Base-by-base conservation (phyloP, 1,284 basidiomycete genomes). In the Cutaneotrichosporon sp. region DNA sequence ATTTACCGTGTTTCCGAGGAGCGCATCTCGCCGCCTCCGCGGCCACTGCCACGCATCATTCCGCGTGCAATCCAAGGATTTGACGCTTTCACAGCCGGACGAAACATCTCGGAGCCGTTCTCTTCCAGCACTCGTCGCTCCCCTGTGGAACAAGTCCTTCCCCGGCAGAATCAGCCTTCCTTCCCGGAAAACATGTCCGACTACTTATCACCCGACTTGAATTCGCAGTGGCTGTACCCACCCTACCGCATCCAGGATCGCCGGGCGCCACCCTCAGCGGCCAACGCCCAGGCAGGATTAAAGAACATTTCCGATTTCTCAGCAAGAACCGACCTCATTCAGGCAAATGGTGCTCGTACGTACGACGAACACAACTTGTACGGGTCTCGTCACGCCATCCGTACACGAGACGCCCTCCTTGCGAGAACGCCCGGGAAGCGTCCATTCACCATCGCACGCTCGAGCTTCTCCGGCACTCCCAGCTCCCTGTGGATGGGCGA, bases 331-430 rank as follows among this genome's bases (percentile, higher is more conserved):
- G 77, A 84, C 59, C 70, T 82, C 9, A 71, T 78, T 14, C 84
- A 86, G 60, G 77, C 77, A 4, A 86, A 86, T 60, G 83, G 83
- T 3, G 72, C 84, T 10, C 65, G 80, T 9, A 82, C 84, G 65
- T 86, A 86, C 65, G 79, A 85, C 45, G 57, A 52, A 40, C 83
- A 85, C 67, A 86, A 84, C 66, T 65, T 86, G 42, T 86, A 81
- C 65, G 85, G 85, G 1, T 81, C 81, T 5, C 84, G 85, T 80
- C 86, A 86, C 84, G 83, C 83, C 8, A 76, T 76, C 8, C 78
- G 77, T 9, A 86, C 84, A 0, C 81, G 78, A 38, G 68, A 81
- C 21, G 84, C 84, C 3, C 80, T 87, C 78, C 73, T 82, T 17
- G 75, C 78, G 1, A 80, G 84, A 33, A 77, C 82, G 17, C 84